Conservation (phyloP, 768 basidiomycete species). For the Hypholoma fasciculare region DNA sequence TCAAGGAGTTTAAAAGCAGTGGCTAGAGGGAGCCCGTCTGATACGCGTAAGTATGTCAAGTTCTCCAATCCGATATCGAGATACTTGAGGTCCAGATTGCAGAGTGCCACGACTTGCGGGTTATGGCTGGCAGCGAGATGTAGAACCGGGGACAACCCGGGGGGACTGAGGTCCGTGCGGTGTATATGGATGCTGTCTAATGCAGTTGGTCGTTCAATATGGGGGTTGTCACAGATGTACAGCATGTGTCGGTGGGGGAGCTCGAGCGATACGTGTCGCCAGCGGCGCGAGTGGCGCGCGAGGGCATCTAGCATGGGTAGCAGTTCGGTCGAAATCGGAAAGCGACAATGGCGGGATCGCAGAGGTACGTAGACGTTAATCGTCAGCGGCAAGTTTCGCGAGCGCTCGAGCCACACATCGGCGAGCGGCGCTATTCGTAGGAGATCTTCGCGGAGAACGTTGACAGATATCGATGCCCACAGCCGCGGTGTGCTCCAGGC, state of each 20-base stretch:
- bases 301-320: background rate
- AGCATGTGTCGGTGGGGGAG: background rate
- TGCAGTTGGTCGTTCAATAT: background rate
- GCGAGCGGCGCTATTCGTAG: background rate
- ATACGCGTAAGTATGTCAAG: background rate
- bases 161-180: background rate
- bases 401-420: background rate
- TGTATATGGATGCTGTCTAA: background rate
- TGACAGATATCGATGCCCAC: background rate
- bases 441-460: background rate
- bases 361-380: background rate
- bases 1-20: background rate
- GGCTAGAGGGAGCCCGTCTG: background rate
- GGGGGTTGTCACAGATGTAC: background rate
- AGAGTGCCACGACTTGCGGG: background rate
- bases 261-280: background rate
- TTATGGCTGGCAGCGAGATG: background rate
- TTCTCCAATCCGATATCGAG: background rate
- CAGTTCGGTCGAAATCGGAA: background rate
- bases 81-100: background rate
- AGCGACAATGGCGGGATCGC: background rate
- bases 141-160: background rate
- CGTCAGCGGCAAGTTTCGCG: background rate
- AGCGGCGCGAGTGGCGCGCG: background rate
- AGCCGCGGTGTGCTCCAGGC: background rate